phyloP scores from a whole-genome alignment of 164 flowering plant genomes.

The Brasenia schreberi region DNA sequence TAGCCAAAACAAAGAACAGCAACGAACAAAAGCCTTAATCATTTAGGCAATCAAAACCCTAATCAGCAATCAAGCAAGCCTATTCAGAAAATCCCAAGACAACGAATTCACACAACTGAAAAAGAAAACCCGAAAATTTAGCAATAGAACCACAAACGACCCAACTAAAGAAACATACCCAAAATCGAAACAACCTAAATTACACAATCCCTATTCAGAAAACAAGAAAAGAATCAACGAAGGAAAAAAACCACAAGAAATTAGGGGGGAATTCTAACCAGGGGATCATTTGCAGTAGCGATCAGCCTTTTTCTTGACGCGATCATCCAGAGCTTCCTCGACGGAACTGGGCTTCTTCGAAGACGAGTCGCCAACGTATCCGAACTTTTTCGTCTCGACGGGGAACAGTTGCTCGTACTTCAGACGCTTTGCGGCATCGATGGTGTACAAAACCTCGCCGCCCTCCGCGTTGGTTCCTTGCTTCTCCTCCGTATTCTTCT shows the following conservation, averaged over 20 bases:
- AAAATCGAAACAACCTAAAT: neutral
- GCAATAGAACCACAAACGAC: no score
- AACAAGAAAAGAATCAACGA: neutral
- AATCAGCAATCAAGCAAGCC: no score
- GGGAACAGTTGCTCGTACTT: slow-evolving; percentile 81
- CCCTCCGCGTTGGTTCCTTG: slow-evolving; percentile 7
- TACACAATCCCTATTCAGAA: neutral
- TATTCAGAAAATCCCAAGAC: no score
- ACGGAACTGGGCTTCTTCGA: slow-evolving; percentile 29
- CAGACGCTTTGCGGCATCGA: slow-evolving; percentile 79
- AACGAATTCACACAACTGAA: no score
- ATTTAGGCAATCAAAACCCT: no score
- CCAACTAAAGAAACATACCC: neutral
- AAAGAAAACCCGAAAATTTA: no score
- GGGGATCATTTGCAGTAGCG: slow-evolving; percentile 70
- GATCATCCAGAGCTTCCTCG: slow-evolving; percentile 80
- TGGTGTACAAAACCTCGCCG: slow-evolving; percentile 34
- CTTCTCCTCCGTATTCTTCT: neutral
- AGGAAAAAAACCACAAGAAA: neutral
- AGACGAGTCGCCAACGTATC: slow-evolving; percentile 36
- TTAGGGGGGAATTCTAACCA: neutral
- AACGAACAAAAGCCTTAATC: no score
- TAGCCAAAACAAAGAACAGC: no score
- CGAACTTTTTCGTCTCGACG: slow-evolving; percentile 73
- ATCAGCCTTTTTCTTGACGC: slow-evolving; percentile 96